Base-by-base conservation (phyloP, 305 asterid genomes). In the Fraxinus floribunda region DNA sequence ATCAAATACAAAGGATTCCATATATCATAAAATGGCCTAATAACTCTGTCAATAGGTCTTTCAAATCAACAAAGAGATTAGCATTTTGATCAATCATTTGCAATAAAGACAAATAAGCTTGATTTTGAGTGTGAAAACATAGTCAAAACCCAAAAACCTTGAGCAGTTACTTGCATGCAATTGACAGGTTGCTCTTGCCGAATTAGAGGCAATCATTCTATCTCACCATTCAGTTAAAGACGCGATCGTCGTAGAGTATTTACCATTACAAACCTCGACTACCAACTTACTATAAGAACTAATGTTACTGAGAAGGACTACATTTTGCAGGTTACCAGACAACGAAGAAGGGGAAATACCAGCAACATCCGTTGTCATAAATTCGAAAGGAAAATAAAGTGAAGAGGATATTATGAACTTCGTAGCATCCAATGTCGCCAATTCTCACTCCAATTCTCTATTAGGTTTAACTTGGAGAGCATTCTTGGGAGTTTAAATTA, bases 1-100 rank as follows among this genome's bases (percentile, higher is more conserved):
- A 94, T 94, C 88, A 96, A 96, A 84, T 93, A 87, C 92, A 96
- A 96, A 86, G 98, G 98, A n/a, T 94, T 94, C 83, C 98, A 94
- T 89, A 97, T 92, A 89, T n/a, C 29, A 18, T 6, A 80, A 35
- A 13, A 35, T 41, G 29, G 38, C 9, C 2, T 11, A 26, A 26
- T 66, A 11, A 66, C 35, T 3, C 74, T 3, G 7, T 36, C n/a
- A 0, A 70, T 0, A 70, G 15, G 11, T 70, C 38, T 0, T 70
- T 30, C 0, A 32, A 29, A 70, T 30, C 11, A 32, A 13, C 30
- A 70, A 15, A 70, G n/a, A 70, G 9, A 70, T 11, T 13, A 11
- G 22, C 9, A 1, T 30, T 70, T 32, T 2, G 10, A 13, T 70
- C 41, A 30, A 70, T 10, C 75, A 30, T 70, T 66, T 70, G 41